phyloP scores from a whole-genome alignment of 768 basidiomycete genomes.

The Chiua virens region DNA sequence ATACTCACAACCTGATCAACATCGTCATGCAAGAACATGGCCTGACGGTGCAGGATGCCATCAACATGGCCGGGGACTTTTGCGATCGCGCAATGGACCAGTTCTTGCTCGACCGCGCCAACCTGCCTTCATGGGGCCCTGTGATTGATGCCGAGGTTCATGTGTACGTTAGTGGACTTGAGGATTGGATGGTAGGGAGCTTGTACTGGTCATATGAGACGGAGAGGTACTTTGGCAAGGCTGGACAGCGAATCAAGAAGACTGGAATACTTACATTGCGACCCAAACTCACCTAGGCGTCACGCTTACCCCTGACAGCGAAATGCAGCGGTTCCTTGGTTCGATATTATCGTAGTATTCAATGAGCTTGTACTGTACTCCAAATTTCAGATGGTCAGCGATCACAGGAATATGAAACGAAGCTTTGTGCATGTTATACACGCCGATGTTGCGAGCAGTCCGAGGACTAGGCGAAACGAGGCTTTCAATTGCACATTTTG shows the following conservation, averaged over 20 bases:
- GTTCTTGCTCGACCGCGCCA: constrained; percentile 46
- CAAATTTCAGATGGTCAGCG: no score
- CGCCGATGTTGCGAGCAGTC: no score
- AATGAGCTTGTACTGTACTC: no score
- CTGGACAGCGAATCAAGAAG: constrained; percentile 54
- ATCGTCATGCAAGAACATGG: constrained; percentile 74
- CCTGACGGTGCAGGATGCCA: constrained; percentile 68
- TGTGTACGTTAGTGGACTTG: constrained; percentile 66
- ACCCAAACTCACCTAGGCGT: no score
- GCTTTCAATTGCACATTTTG: no score
- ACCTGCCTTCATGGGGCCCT: constrained; percentile 72
- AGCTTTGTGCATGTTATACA: no score
- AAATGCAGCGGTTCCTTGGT: no score
- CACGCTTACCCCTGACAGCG: no score
- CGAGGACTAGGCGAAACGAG: no score
- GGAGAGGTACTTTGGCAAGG: constrained; percentile 69
- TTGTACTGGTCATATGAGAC: constrained; percentile 78
- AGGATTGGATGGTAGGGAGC: constrained; percentile 77
- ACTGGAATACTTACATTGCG: constrained; percentile 54
- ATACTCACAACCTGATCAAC: constrained; percentile 83
- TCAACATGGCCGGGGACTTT: constrained; percentile 74
- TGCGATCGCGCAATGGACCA: constrained; percentile 75
- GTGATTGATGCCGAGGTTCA: constrained; percentile 63
- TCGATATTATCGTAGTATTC: no score
- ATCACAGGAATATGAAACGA: no score